Conservation (phyloP, 441 rosid genomes). For the Syzygium syzygioides region DNA sequence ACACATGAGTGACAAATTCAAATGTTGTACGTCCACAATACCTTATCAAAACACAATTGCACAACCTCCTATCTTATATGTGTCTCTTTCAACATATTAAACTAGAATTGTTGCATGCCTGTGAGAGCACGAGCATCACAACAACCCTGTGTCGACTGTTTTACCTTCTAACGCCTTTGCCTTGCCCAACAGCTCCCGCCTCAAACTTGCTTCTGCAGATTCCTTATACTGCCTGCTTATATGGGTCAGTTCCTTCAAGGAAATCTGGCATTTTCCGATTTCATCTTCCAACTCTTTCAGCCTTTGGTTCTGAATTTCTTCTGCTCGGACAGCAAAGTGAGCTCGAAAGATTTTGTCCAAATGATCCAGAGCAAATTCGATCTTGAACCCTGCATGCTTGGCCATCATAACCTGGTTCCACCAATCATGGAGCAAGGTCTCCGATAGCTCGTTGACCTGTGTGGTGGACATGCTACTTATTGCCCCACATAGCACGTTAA, state of each 20-base stretch:
- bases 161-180: background rate
- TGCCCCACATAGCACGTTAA: background rate
- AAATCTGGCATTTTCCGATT: background rate
- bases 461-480: background rate
- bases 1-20: background rate
- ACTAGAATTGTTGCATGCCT: background rate
- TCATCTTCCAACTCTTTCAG: background rate
- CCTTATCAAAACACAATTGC: background rate
- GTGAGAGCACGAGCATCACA: background rate
- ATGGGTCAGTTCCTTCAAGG: background rate
- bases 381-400: background rate
- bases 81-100: background rate
- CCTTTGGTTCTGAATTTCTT: background rate
- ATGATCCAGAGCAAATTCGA: background rate
- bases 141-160: background rate
- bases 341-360: background rate
- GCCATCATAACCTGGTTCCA: background rate
- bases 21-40: background rate
- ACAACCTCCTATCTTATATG: background rate
- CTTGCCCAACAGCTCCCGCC: background rate
- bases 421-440: background rate
- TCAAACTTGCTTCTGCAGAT: background rate
- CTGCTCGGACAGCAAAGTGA: background rate
- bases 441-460: background rate
- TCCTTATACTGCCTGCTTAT: background rate